Base-by-base conservation (phyloP, 192 early-diverging fungal species). In the Entomortierella lignicola region DNA sequence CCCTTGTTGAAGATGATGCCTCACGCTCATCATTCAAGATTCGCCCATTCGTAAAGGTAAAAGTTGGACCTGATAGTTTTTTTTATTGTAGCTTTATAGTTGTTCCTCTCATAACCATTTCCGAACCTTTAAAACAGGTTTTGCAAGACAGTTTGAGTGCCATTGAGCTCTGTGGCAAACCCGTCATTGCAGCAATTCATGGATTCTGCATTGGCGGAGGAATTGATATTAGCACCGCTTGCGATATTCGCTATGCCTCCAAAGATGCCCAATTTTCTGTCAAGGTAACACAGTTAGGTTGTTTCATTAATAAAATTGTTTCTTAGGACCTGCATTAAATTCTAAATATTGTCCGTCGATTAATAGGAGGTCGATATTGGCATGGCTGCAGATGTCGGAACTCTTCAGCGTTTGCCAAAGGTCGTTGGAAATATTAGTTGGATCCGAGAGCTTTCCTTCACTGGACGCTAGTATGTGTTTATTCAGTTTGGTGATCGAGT, bases 381-480 rank as follows among this genome's bases (percentile, higher is more conserved):
- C 11, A 69, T 99, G 74, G 95, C 95, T 26, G 97, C 97, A 8
- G 97, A 99, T 80, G 81, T 96, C 26, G 95, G 87, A 41, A 97
- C 95, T 29, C 87, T 99, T 59, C 98, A 99, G 85, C 90, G 98
- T 29, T 84, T 99, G 25, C 96, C 96, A 56, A 98, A 98, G 84
- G 86, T 97, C 8, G 94, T 96, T 54, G 96, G 94, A 27, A 98
- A 97, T 84, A 83, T 90, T 63, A 91, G 91, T 80, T 92, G 93
- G 91, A 92, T 97, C 37, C 93, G 96, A 72, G 98, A 99, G 63
- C 80, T 95, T 12, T 95, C 93, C 73, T 88, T 91, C 42, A 97
- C 96, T 18, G 97, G 89, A 2, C 90, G 96, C 67, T 85, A 84
- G 83, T 88, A 83, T 50, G 84, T 71, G 31, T 21, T 60, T 72